Percentiles rank a stretch among this genome's conserved stretches.
Evolutionary conservation across 2,329 filamentous ascomycete species (phyloP).

Genomic region (Ophiosphaerella korrae): DNA sequence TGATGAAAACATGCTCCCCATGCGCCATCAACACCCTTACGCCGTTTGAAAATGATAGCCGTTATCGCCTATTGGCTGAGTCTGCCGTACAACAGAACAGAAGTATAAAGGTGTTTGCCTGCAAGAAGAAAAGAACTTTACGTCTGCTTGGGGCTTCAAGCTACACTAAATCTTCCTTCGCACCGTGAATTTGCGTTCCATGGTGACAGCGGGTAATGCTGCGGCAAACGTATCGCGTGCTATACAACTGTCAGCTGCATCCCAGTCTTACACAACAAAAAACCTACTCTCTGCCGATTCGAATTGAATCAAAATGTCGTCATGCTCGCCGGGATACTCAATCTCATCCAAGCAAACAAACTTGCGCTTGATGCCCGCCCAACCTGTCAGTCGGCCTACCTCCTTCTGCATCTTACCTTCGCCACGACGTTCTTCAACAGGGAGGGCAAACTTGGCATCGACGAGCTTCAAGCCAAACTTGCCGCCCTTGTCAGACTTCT

Average conservation of each 20-base stretch:
- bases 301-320: constrained; percentile 86
- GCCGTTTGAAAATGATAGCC: neutral
- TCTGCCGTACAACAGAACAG: neutral
- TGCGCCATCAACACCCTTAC: neutral
- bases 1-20: neutral
- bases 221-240: constrained; percentile 54
- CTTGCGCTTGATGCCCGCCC: constrained; percentile 64
- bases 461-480: constrained; percentile 79
- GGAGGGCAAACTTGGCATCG: constrained; percentile 88
- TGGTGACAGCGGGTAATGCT: constrained; percentile 52
- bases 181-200: constrained; percentile 50
- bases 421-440: constrained; percentile 59
- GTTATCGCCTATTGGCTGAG: neutral
- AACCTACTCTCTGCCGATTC: constrained; percentile 75
- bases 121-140: too few species aligned
- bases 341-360: constrained; percentile 87
- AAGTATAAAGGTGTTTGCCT: neutral
- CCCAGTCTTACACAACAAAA: neutral
- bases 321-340: constrained; percentile 89
- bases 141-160: neutral
- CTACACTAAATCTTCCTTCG: constrained; percentile 45
- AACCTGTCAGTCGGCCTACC: constrained; percentile 53
- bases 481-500: constrained; percentile 57
- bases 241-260: constrained; percentile 35
- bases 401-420: constrained; percentile 57